Base-by-base conservation (phyloP, 257 asterid species). In the Avicennia marina region DNA sequence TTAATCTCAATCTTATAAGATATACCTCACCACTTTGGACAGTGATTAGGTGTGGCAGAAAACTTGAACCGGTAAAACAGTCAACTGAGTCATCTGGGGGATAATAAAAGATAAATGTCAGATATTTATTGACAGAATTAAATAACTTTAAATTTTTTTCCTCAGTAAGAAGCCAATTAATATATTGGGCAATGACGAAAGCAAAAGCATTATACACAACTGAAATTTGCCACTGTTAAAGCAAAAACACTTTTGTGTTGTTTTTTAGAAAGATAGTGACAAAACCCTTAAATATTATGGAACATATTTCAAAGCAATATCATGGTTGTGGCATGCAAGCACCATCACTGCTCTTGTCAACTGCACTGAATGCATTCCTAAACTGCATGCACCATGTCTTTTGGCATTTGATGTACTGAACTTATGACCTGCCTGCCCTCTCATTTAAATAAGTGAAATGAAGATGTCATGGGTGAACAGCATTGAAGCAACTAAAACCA, bases 21-120 rank as follows among this genome's bases (percentile, higher is more conserved):
- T 78, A n/a, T 76, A 84, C 94, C 90, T 85, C 90, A 15, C 90
- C 95, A 29, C 81, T 54, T 52, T 85, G 73, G 62, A 82, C 83
- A 12, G 78, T 72, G 31, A 85, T 72, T 65, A 79, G 56, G 53
- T 85, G 95, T 7, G 95, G 90, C 64, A 80, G 63, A 68, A 85
- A 85, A 75, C 67, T 73, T 24, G 82, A 85, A 47, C 95, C 95
- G 10, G 90, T 82, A 13, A 75, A 64, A 72, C 81, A 75, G 46
- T 79, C 79, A 51, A 75, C 62, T 73, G 69, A 67, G 53, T 79
- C 88, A 64, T 79, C 95, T 82, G 73, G 65, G 67, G 55, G 40
- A 48, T 16, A 32, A 56, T 11, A 51, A 20, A n/a, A 9, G 4
- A 36, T 51, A 4, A 26, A 50, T n/a, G 16, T 44, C 29, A 62